Conservation (phyloP, 2,329 filamentous ascomycete species). For the Sarocladiaceae sp. region DNA sequence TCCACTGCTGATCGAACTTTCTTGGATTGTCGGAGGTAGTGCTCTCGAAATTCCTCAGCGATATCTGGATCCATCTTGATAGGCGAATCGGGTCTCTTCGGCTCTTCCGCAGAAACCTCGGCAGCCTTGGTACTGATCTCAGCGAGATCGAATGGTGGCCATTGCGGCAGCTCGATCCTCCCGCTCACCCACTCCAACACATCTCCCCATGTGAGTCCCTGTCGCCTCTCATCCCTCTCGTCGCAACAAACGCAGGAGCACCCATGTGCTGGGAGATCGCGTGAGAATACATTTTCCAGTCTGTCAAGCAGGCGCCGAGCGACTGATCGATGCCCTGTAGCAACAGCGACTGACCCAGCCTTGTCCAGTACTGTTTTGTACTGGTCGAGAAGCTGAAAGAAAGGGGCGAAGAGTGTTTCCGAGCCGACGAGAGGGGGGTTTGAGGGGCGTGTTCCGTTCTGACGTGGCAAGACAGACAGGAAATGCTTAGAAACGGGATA, state of each 20-base stretch:
- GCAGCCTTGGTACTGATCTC: conserved; percentile 55
- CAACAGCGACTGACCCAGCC: conserved; percentile 86
- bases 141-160: conserved; percentile 80
- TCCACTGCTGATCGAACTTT: conserved; percentile 91
- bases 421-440: conserved; percentile 62
- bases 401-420: conserved; percentile 72
- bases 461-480: conserved; percentile 55
- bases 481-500: conserved; percentile 68
- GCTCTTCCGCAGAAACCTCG: conserved; percentile 53
- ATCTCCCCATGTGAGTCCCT: conserved; percentile 88
- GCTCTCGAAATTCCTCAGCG: conserved; percentile 84
- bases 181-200: conserved; percentile 90
- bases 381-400: conserved; percentile 76
- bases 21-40: conserved; percentile 85
- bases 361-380: conserved; percentile 76
- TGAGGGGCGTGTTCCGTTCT: conserved; percentile 50
- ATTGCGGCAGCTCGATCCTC: conserved; percentile 74
- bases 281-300: conserved; percentile 87
- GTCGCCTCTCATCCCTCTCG: conserved; percentile 49
- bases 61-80: conserved; percentile 86
- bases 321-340: conserved; percentile 92
- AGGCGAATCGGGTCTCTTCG: conserved; percentile 51
- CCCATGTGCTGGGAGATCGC: conserved; percentile 81
- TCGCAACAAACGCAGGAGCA: conserved; percentile 84
- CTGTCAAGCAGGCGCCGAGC: conserved; percentile 83